These are phyloP conservation scores for Metschnikowia peoriensis DNA, from an alignment of 805 yeast genomes.

Conservation along the genomic window DNA sequence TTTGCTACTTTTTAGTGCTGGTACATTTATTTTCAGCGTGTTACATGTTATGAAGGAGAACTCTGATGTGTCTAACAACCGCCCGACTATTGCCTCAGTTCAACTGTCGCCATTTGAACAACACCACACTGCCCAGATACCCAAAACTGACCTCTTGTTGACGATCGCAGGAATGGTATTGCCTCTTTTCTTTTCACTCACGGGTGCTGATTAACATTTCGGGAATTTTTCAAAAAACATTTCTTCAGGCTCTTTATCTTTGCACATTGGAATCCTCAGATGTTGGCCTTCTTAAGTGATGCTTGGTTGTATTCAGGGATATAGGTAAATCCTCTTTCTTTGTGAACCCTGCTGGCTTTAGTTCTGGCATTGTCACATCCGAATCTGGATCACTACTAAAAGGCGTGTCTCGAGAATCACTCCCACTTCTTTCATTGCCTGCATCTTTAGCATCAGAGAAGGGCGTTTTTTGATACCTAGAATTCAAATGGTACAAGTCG, in stretches of 20 bases:
- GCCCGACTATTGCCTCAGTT: slow-evolving; percentile 9
- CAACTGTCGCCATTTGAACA: slow-evolving; percentile 10
- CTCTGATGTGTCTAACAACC: neutral
- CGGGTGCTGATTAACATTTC: slow-evolving; percentile 9
- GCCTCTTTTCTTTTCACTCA: slow-evolving; percentile 15
- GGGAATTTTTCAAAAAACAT: neutral
- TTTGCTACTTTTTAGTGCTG: slow-evolving; percentile 64
- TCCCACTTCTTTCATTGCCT: slow-evolving; percentile 2
- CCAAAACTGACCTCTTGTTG: neutral
- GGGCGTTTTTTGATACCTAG: slow-evolving; percentile 3
- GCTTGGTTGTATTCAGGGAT: neutral
- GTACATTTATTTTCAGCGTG: slow-evolving; percentile 71
- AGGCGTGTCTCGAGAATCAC: slow-evolving; percentile 5
- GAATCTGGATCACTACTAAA: slow-evolving; percentile 12
- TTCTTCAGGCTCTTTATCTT: neutral
- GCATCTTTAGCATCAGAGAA: neutral
- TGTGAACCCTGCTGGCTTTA: slow-evolving; percentile 3
- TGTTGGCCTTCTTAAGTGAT: neutral
- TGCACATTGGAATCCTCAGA: neutral
- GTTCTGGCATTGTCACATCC: slow-evolving; percentile 7
- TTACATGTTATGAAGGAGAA: slow-evolving; percentile 55
- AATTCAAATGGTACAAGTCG: slow-evolving; percentile 5
- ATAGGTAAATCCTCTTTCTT: neutral
- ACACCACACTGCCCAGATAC: neutral
- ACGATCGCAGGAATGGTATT: slow-evolving; percentile 14